A percentile compares a stretch with the other conserved stretches of the same genome.
phyloP scores from a whole-genome alignment of 495 filamentous ascomycete genomes.

The Penicillium goetzii region DNA sequence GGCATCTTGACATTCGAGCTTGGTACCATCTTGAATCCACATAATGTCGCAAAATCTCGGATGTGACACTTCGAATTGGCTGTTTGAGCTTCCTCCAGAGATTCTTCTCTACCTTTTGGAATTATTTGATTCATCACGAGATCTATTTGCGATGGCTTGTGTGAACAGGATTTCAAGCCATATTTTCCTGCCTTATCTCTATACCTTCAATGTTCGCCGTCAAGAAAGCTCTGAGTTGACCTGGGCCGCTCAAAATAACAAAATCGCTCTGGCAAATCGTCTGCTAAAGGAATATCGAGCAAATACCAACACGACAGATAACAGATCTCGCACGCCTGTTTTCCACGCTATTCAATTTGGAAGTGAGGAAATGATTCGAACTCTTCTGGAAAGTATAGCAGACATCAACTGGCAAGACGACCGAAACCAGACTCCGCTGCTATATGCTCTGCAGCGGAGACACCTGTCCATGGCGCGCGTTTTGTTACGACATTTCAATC shows the following conservation, averaged over 20 bases:
- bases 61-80: background rate
- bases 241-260: background rate
- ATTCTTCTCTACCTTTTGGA: background rate
- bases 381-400: background rate
- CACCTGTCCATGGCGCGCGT: background rate
- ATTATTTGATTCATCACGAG: background rate
- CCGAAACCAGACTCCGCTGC: background rate
- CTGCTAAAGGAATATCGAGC: background rate
- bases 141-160: background rate
- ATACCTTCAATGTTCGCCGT: background rate
- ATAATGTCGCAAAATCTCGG: background rate
- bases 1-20: background rate
- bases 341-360: background rate
- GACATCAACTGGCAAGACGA: background rate
- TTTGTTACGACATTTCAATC: background rate
- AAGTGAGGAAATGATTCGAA: background rate
- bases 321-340: background rate
- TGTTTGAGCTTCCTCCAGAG: background rate
- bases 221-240: background rate
- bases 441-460: background rate
- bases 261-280: background rate
- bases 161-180: background rate
- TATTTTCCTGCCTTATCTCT: background rate
- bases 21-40: background rate
- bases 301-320: background rate